Percentiles rank a stretch among this genome's conserved stretches.
Conservation (phyloP, 2,329 filamentous ascomycete species). For the Anthostomella pinea region DNA sequence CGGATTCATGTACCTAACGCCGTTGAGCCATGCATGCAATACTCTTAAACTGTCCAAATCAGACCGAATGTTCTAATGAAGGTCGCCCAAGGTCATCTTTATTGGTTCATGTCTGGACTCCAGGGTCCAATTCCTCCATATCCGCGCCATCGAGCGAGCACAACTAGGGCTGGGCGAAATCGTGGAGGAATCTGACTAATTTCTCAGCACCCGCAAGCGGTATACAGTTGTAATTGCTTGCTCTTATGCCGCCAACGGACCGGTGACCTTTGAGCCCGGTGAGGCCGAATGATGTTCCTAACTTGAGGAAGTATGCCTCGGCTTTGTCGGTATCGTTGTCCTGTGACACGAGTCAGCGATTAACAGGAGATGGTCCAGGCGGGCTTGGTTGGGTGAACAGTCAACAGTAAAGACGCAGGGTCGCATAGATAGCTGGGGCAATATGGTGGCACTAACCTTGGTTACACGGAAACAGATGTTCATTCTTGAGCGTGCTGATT, state of each 20-base stretch:
- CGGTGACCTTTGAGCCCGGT: slow-evolving; percentile 87
- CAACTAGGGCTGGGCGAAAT: slow-evolving; percentile 44
- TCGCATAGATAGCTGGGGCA: neutral
- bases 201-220: slow-evolving; percentile 64
- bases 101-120: too few species aligned
- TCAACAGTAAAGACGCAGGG: neutral
- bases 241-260: slow-evolving; percentile 80
- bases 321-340: slow-evolving; percentile 60
- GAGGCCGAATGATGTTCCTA: slow-evolving; percentile 65
- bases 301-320: slow-evolving; percentile 78
- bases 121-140: too few species aligned
- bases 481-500: slow-evolving; percentile 77
- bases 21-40: slow-evolving; percentile 9
- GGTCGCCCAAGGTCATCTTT: too few species aligned
- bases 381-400: neutral
- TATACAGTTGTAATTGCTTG: slow-evolving; percentile 88
- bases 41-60: neutral
- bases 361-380: neutral
- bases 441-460: slow-evolving; percentile 38
- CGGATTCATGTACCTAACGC: slow-evolving; percentile 2
- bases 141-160: neutral
- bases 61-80: too few species aligned
- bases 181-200: slow-evolving; percentile 60
- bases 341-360: slow-evolving; percentile 17
- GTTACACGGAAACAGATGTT: slow-evolving; percentile 88